Evolutionary conservation across 2,329 filamentous ascomycete species (phyloP).

Genomic region (Penicillium sp.): DNA sequence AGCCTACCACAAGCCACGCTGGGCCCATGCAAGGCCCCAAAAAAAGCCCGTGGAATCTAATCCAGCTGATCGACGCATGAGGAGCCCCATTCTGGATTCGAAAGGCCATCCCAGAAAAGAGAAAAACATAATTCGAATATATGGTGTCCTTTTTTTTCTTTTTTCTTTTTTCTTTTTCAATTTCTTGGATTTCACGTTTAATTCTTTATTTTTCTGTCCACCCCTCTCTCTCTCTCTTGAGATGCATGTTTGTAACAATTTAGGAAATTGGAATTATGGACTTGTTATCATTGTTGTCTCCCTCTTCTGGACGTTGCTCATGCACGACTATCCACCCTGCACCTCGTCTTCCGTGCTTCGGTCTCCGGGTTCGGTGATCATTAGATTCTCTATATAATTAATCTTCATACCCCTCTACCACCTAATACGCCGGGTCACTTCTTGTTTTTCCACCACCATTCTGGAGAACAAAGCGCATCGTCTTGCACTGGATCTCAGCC

Average conservation of each 20-base stretch:
- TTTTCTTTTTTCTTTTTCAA: too few relatives aligned
- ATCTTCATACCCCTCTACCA: slow-evolving; percentile 7
- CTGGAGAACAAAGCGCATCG: too few relatives aligned
- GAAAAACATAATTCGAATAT: too few relatives aligned
- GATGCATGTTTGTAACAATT: too few relatives aligned
- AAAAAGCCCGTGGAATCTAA: slow-evolving; percentile 1
- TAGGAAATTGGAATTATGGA: not conserved
- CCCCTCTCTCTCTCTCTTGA: too few relatives aligned
- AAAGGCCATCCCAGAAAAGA: not conserved
- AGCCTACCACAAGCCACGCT: not conserved
- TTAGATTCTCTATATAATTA: slow-evolving; percentile 21
- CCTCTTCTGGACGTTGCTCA: too few relatives aligned
- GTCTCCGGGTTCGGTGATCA: slow-evolving; percentile 2
- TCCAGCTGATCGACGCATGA: slow-evolving; percentile 20
- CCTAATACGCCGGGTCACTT: not conserved
- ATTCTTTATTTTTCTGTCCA: too few relatives aligned
- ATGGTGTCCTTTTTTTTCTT: too few relatives aligned
- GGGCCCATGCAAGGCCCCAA: slow-evolving; percentile 16
- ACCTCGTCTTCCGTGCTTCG: slow-evolving; percentile 4
- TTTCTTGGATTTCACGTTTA: too few relatives aligned
- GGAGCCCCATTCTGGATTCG: slow-evolving; percentile 12
- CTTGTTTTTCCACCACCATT: too few relatives aligned
- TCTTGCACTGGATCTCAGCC: too few relatives aligned
- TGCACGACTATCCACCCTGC: too few relatives aligned
- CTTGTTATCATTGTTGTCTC: not conserved